Evolutionary conservation across 345 rosid genomes (phyloP).

Genomic region (Pugionium dolabratum): DNA sequence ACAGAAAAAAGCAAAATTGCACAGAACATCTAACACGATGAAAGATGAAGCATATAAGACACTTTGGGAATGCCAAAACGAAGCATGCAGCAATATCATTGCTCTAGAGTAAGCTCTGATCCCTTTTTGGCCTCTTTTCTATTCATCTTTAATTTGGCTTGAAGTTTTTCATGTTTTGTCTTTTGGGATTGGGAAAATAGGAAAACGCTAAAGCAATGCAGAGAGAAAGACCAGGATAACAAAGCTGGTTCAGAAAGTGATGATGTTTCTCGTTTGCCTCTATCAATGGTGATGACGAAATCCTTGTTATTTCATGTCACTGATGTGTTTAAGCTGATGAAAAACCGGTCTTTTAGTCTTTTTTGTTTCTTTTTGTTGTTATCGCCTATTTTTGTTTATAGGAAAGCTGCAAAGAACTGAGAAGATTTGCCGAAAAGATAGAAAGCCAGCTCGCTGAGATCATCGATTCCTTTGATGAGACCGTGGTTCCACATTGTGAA

Average conservation of each 20-base stretch:
- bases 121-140: conserved; percentile 3
- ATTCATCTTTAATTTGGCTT: conserved; percentile 16
- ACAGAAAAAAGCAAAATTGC: background rate
- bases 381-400: background rate
- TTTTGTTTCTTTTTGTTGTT: background rate
- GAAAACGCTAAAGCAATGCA: conserved; percentile 36
- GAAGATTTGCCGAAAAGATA: conserved; percentile 29
- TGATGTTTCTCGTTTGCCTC: conserved; percentile 30
- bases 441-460: conserved; percentile 33
- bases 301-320: conserved; percentile 11
- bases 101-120: conserved; percentile 30
- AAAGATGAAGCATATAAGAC: conserved; percentile 35
- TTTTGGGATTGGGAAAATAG: conserved; percentile 18
- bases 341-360: background rate
- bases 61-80: conserved; percentile 33
- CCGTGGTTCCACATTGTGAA: conserved; percentile 16
- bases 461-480: conserved; percentile 18
- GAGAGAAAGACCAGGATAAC: conserved; percentile 30
- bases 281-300: conserved; percentile 32
- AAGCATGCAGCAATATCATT: conserved; percentile 32
- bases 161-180: conserved; percentile 6
- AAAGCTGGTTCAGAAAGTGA: conserved; percentile 18
- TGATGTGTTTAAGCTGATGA: conserved; percentile 12
- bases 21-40: conserved; percentile 9
- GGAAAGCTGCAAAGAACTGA: conserved; percentile 40